Percentiles rank a stretch among this genome's conserved stretches.
Conservation (phyloP, 352 stramenopile species). For the Peronospora farinosa region DNA sequence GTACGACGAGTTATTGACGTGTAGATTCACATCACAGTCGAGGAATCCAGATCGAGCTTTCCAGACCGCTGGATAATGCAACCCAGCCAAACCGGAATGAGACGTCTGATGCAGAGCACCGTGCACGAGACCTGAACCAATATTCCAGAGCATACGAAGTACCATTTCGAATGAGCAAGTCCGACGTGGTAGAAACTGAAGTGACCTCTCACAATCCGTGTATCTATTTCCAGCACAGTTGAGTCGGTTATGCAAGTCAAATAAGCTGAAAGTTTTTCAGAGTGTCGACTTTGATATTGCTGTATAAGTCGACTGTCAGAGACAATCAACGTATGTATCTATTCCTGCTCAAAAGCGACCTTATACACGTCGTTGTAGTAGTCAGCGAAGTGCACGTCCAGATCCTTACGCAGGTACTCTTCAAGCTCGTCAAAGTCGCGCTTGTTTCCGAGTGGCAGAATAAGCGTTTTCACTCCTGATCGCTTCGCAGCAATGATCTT, state of each 20-base stretch:
- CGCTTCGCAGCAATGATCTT: slow-evolving; percentile 98
- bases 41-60: slow-evolving; percentile 58
- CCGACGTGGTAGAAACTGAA: slow-evolving; percentile 15
- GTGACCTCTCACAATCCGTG: not conserved
- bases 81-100: slow-evolving; percentile 38
- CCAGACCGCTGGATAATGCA: slow-evolving; percentile 74
- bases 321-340: slow-evolving; percentile 3
- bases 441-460: slow-evolving; percentile 92
- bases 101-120: slow-evolving; percentile 44
- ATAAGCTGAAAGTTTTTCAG: slow-evolving; percentile 1
- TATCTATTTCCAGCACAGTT: not conserved
- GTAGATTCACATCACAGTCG: slow-evolving; percentile 81
- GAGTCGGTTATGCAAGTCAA: not conserved
- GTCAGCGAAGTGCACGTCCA: slow-evolving; percentile 95
- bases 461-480: slow-evolving; percentile 91
- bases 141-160: slow-evolving; percentile 71
- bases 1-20: slow-evolving; percentile 84
- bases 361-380: slow-evolving; percentile 96
- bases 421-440: slow-evolving; percentile 95
- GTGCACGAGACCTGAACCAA: slow-evolving; percentile 51
- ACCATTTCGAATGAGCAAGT: slow-evolving; percentile 36
- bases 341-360: slow-evolving; percentile 85
- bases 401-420: slow-evolving; percentile 94
- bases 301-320: slow-evolving; percentile 5
- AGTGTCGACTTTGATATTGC: slow-evolving; percentile 6